Evolutionary conservation across 2,329 filamentous ascomycete genomes (phyloP).

Genomic region (Chaetomiaceae sp.): DNA sequence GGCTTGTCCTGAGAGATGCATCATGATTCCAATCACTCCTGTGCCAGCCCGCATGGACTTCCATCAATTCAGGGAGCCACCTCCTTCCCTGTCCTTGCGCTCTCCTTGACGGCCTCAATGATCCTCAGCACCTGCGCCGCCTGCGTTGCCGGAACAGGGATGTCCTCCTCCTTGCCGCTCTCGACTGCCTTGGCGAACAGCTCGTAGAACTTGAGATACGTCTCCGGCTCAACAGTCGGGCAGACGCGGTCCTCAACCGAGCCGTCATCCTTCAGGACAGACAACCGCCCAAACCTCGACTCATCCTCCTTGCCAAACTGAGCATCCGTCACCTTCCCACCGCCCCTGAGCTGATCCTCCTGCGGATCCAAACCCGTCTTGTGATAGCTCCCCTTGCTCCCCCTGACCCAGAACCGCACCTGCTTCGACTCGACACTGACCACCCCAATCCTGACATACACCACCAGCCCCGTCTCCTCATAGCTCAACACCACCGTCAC

Average conservation of each 20-base stretch:
- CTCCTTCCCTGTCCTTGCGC: slow-evolving; percentile 44
- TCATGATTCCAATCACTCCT: background rate
- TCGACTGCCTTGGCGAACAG: slow-evolving; percentile 45
- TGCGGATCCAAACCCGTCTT: slow-evolving; percentile 69
- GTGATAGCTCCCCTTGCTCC: slow-evolving; percentile 68
- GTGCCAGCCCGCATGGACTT: background rate
- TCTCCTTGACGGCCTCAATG: slow-evolving; percentile 49
- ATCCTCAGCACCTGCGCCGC: slow-evolving; percentile 50
- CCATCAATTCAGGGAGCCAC: slow-evolving; percentile 25
- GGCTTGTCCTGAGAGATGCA: too few species aligned
- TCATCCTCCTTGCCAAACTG: slow-evolving; percentile 62
- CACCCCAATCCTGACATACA: slow-evolving; percentile 64
- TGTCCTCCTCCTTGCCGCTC: slow-evolving; percentile 44
- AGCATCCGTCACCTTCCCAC: slow-evolving; percentile 55
- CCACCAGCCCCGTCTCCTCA: slow-evolving; percentile 53
- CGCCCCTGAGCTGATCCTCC: slow-evolving; percentile 67
- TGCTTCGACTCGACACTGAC: slow-evolving; percentile 66
- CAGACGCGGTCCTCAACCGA: slow-evolving; percentile 46
- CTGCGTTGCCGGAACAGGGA: slow-evolving; percentile 51
- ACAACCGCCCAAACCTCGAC: slow-evolving; percentile 55
- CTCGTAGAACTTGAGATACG: slow-evolving; percentile 65
- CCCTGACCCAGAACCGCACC: slow-evolving; percentile 72
- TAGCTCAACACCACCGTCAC: slow-evolving; percentile 66
- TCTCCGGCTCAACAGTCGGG: slow-evolving; percentile 59
- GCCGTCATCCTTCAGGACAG: slow-evolving; percentile 49